A percentile compares a stretch with the other conserved stretches of the same genome.
phyloP scores from a whole-genome alignment of 2,329 filamentous ascomycete species.

The Fusarium chuoi region DNA sequence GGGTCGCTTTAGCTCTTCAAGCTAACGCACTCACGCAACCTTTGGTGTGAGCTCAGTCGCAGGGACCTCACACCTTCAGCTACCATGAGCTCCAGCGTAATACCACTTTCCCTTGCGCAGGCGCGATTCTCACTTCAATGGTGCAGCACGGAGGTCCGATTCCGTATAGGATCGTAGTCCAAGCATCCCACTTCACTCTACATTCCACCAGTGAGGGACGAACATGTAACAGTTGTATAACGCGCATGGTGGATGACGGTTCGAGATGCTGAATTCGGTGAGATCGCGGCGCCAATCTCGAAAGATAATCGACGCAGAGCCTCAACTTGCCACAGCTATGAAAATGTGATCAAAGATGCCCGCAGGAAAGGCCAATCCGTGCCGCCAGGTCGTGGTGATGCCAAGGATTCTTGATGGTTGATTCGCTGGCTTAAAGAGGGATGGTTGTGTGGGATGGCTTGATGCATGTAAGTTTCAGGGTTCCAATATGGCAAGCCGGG shows the following conservation, averaged over 20 bases:
- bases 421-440: constrained; percentile 25
- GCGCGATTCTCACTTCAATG: constrained; percentile 18
- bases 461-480: constrained; percentile 32
- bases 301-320: constrained; percentile 28
- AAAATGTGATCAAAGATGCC: constrained; percentile 5
- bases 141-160: neutral
- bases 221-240: constrained; percentile 30
- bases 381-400: constrained; percentile 15
- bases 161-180: constrained; percentile 7
- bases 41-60: neutral
- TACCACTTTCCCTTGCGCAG: constrained; percentile 18
- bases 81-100: constrained; percentile 8
- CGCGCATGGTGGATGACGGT: constrained; percentile 16
- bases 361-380: constrained; percentile 22
- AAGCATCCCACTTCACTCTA: constrained; percentile 13
- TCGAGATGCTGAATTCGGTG: constrained; percentile 16
- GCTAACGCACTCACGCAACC: constrained; percentile 26
- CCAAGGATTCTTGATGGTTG: constrained; percentile 23
- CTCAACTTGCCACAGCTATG: constrained; percentile 19
- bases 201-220: constrained; percentile 32
- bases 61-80: constrained; percentile 8
- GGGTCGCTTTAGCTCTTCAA: constrained; percentile 28
- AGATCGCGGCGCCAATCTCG: constrained; percentile 9
- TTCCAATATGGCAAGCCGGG: constrained; percentile 32
- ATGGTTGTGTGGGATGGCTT: constrained; percentile 20